These are phyloP conservation scores for Bocquillonia castaneifolia DNA, from an alignment of 441 rosid genomes.

Conservation along the genomic window DNA sequence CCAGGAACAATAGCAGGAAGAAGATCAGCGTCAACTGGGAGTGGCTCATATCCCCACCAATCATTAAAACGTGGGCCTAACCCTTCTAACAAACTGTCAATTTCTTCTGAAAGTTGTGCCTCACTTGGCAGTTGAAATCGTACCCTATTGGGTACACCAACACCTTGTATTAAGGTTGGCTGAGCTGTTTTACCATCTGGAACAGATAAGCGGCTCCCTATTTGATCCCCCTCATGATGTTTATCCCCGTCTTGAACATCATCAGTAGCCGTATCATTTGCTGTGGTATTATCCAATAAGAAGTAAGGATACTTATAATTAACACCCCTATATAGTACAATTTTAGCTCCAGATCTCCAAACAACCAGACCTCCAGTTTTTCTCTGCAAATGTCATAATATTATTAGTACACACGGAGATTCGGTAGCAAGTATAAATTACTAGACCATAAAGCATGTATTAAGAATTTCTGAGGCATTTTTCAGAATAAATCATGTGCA, in stretches of 20 bases:
- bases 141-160: conserved; percentile 70
- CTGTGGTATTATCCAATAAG: conserved; percentile 32
- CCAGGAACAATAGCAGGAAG: conserved; percentile 77
- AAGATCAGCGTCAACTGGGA: conserved; percentile 92
- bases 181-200: conserved; percentile 25
- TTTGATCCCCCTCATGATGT: conserved; percentile 27
- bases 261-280: conserved; percentile 26
- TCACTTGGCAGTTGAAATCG: conserved; percentile 86
- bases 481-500: neutral
- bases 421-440: neutral
- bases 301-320: conserved; percentile 88
- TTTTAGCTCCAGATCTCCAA: conserved; percentile 89
- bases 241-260: conserved; percentile 24
- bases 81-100: conserved; percentile 74
- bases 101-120: conserved; percentile 68
- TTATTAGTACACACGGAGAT: neutral
- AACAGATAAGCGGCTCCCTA: conserved; percentile 28
- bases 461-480: neutral
- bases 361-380: conserved; percentile 95
- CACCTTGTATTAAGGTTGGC: conserved; percentile 50
- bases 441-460: neutral
- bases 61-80: conserved; percentile 86
- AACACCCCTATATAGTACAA: conserved; percentile 76
- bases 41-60: conserved; percentile 98
- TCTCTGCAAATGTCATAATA: conserved; percentile 41